Conservation (phyloP, 1,284 basidiomycete species). For the Sporisorium sorghi region DNA sequence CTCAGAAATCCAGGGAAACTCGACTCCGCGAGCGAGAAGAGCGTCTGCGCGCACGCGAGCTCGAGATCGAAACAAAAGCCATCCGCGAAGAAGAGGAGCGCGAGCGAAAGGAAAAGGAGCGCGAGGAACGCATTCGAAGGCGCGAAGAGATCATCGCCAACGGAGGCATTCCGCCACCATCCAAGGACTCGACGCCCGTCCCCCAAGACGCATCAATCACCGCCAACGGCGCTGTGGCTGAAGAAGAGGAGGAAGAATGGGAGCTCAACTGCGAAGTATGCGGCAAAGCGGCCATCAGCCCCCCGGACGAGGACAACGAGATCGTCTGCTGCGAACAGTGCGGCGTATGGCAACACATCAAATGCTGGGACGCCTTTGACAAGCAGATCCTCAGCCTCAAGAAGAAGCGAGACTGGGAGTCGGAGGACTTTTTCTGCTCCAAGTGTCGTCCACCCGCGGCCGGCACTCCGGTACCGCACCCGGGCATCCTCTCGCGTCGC, state of each 20-base stretch:
- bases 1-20: conserved; percentile 70
- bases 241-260: conserved; percentile 76
- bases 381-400: conserved; percentile 31
- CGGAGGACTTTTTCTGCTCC: conserved; percentile 58
- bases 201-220: conserved; percentile 11
- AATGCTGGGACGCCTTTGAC: conserved; percentile 68
- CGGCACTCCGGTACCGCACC: conserved; percentile 36
- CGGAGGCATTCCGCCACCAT: conserved; percentile 44
- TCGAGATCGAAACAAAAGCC: conserved; percentile 61
- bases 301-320: conserved; percentile 76
- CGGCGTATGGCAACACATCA: conserved; percentile 75
- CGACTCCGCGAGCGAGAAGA: conserved; percentile 71
- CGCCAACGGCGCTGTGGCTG: conserved; percentile 7
- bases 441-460: conserved; percentile 49
- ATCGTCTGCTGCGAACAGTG: conserved; percentile 84
- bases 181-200: conserved; percentile 40
- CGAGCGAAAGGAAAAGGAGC: conserved; percentile 49
- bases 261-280: conserved; percentile 86
- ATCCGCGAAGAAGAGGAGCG: conserved; percentile 61
- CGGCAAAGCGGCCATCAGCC: conserved; percentile 76
- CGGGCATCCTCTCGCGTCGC: conserved; percentile 27
- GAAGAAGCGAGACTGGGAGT: conserved; percentile 58
- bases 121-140: conserved; percentile 74
- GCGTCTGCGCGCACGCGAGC: conserved; percentile 67
- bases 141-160: conserved; percentile 75